Conservation (phyloP, 208 protist species). For the Porcisia deanei region DNA sequence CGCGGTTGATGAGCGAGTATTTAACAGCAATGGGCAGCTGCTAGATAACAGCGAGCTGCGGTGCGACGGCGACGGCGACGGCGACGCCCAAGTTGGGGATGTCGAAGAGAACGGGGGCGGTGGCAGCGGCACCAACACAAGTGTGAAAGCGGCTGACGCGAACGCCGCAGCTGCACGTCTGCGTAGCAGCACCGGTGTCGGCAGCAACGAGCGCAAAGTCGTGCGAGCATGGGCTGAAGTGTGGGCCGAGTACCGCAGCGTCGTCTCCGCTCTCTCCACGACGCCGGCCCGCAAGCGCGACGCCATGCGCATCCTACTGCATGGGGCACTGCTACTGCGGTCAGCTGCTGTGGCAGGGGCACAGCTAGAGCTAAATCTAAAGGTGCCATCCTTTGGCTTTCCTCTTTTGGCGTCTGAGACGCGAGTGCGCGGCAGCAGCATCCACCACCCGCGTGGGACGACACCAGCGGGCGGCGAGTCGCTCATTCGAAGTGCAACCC, state of each 20-base stretch:
- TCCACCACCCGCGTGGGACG: slow-evolving; percentile 3
- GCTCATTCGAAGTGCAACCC: slow-evolving; percentile 42
- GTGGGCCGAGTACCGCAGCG: slow-evolving; percentile 78
- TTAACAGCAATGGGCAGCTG: slow-evolving; percentile 28
- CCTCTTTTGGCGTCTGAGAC: slow-evolving; percentile 72
- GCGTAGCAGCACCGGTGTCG: slow-evolving; percentile 25
- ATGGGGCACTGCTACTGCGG: slow-evolving; percentile 77
- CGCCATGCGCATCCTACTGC: slow-evolving; percentile 77
- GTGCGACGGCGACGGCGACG: background rate
- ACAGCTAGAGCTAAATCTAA: slow-evolving; percentile 71
- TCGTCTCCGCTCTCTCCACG: slow-evolving; percentile 61
- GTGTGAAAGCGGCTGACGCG: background rate
- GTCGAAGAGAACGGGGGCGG: background rate
- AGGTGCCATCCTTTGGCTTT: slow-evolving; percentile 82
- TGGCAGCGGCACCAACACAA: slow-evolving; percentile 1
- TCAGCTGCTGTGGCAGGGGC: slow-evolving; percentile 70
- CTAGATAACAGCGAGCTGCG: slow-evolving; percentile 26
- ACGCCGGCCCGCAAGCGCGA: slow-evolving; percentile 72
- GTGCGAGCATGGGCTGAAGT: slow-evolving; percentile 87
- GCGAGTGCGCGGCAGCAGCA: slow-evolving; percentile 30
- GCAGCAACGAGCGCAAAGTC: slow-evolving; percentile 49
- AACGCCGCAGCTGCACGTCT: slow-evolving; percentile 9
- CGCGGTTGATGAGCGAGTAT: slow-evolving; percentile 45
- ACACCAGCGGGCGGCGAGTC: slow-evolving; percentile 13
- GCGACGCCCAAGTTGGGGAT: background rate